Conservation (phyloP, 306 rosid genomes). For the Medicago ruthenica region DNA sequence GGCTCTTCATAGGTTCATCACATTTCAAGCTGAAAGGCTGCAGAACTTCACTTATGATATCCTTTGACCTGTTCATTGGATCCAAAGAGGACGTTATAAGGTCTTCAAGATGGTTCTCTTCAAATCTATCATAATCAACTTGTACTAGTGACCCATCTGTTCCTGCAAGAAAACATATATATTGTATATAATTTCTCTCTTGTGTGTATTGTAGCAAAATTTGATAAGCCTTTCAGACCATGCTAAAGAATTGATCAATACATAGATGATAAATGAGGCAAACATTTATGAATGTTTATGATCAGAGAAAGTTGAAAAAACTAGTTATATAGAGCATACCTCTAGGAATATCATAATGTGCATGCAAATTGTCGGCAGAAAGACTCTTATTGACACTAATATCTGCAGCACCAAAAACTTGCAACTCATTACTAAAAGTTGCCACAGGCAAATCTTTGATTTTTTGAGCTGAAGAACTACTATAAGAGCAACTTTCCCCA, state of each 20-base stretch:
- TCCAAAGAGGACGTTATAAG: constrained; percentile 35
- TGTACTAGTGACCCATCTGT: background rate
- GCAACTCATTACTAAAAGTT: background rate
- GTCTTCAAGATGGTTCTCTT: constrained; percentile 46
- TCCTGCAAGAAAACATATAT: background rate
- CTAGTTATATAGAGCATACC: constrained; percentile 49
- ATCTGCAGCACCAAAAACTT: constrained; percentile 38
- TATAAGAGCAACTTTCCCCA: constrained; percentile 34
- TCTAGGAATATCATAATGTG: constrained; percentile 43
- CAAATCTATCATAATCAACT: background rate
- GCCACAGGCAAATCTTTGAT: constrained; percentile 9
- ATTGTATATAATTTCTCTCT: background rate
- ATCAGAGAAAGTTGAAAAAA: constrained; percentile 34
- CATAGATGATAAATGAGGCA: constrained; percentile 22
- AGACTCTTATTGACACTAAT: constrained; percentile 30
- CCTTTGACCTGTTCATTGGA: constrained; percentile 36
- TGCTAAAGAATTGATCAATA: constrained; percentile 2
- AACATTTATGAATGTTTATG: constrained; percentile 19
- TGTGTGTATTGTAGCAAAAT: background rate
- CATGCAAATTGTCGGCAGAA: constrained; percentile 18
- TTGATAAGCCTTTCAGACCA: background rate
- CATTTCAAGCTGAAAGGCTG: constrained; percentile 57
- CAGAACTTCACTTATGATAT: constrained; percentile 51
- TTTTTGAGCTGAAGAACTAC: background rate
- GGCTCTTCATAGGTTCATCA: constrained; percentile 52